Evolutionary conservation across 2,329 filamentous ascomycete genomes (phyloP), one percentile per base, ranked within the genome.

Genomic region (Fusarium liriodendri): DNA sequence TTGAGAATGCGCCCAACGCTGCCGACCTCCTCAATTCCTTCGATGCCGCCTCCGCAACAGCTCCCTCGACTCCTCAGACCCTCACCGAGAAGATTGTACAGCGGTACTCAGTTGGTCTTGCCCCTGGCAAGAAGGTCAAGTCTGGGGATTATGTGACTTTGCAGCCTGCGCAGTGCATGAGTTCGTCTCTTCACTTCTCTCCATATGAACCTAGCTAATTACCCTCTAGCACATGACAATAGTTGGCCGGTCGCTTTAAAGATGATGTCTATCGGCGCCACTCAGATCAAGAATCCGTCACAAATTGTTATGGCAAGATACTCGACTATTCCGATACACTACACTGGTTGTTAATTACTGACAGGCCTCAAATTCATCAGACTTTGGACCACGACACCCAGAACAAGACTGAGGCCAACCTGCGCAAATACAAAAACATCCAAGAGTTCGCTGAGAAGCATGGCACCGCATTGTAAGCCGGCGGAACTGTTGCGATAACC

Each of bases 21-120:
- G 84, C 88, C 62, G 86, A 88, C 55, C 82, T 93, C 70, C 86
- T 91, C 67, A 86, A 87, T 47, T 89, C 35, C 81, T 86, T 64
- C 50, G 84, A 85, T 76, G 79, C 82, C 6, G 14, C n/a, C n/a
- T 35, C 59, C 13, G 20, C 29, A n/a, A 61, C 79, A 6, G 52
- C 64, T 18, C 58, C 68, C n/a, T 52, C 70, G 32, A 64, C 72
- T 1, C 91, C 2, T 90, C 95, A 97, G 84, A 98, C 94, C 6
- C 84, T 98, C 67, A 97, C 94, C 9, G 95, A 98, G 83, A 97
- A 98, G 87, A 97, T 98, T 71, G 92, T 98, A 0, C 95, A 98
- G 82, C 85, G 88, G 25, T 92, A 97, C 83, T 89, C 94, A 1
- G 87, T 95, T 25, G 94, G 92, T n/a, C 88, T 98, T 2, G 84